These are phyloP conservation scores for Ophiostoma pallidulum DNA, from an alignment of 2,329 filamentous ascomycete species.

Conservation along the genomic window DNA sequence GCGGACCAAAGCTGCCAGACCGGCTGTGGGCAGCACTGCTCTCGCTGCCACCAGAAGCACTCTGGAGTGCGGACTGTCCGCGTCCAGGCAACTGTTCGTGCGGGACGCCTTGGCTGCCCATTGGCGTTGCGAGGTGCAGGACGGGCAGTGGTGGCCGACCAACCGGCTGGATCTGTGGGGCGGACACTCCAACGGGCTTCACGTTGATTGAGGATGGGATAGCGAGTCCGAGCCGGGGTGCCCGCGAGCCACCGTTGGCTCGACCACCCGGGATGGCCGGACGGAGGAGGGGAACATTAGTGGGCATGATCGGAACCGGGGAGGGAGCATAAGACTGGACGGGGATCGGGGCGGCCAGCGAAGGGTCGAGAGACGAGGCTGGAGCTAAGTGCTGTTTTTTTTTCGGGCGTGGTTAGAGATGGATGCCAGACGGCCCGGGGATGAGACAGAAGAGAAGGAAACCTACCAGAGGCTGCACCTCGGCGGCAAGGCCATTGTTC, in stretches of 20 bases:
- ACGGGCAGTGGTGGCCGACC: slow-evolving; percentile 62
- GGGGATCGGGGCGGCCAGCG: background rate
- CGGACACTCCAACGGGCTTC: slow-evolving; percentile 57
- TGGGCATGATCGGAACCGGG: slow-evolving; percentile 54
- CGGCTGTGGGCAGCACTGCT: slow-evolving; percentile 70
- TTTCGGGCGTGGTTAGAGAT: no score
- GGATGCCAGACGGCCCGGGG: no score
- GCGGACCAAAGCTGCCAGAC: slow-evolving; percentile 71
- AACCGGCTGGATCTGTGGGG: slow-evolving; percentile 17
- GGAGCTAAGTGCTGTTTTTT: slow-evolving; percentile 2
- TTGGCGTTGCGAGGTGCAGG: slow-evolving; percentile 77
- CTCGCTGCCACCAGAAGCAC: slow-evolving; percentile 70
- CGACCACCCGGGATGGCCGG: slow-evolving; percentile 57
- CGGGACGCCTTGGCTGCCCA: slow-evolving; percentile 66
- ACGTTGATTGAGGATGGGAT: slow-evolving; percentile 81
- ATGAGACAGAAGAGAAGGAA: no score
- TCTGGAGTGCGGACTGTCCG: slow-evolving; percentile 49
- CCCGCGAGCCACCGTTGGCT: slow-evolving; percentile 49
- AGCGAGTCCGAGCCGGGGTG: slow-evolving; percentile 74
- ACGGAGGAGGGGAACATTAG: slow-evolving; percentile 70
- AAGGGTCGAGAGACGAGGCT: slow-evolving; percentile 1
- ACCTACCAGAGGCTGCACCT: slow-evolving; percentile 11
- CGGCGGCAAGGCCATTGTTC: slow-evolving; percentile 5
- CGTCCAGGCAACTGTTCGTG: slow-evolving; percentile 53
- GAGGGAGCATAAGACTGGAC: slow-evolving; percentile 24